Percentiles rank a stretch among this genome's conserved stretches.
Conservation (phyloP, 2,329 filamentous ascomycete species). For the Cercospora citrullina region DNA sequence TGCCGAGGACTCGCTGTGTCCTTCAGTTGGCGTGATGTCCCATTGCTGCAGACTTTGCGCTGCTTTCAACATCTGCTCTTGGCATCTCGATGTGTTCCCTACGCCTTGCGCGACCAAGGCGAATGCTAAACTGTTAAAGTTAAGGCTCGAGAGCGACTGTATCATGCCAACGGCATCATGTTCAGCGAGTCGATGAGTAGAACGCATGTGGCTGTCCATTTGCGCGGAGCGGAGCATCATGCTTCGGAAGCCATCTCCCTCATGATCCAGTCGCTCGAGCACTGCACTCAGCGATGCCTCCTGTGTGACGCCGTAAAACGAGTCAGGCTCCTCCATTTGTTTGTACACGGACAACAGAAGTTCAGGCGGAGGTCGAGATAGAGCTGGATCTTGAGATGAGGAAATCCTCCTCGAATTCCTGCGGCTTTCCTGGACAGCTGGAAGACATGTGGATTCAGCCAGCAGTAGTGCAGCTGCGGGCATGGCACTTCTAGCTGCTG, state of each 20-base stretch:
- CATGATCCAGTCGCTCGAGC: constrained; percentile 80
- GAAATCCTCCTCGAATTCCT: constrained; percentile 32
- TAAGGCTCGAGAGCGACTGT: constrained; percentile 74
- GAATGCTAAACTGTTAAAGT: constrained; percentile 81
- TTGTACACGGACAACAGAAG: constrained; percentile 81
- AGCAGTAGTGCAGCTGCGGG: constrained; percentile 83
- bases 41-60: constrained; percentile 80
- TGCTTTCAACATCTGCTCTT: constrained; percentile 24
- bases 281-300: constrained; percentile 74
- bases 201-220: constrained; percentile 79
- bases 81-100: constrained; percentile 49
- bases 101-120: constrained; percentile 71
- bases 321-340: constrained; percentile 92
- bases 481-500: constrained; percentile 78
- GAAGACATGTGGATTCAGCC: constrained; percentile 60
- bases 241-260: constrained; percentile 81
- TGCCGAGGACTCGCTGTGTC: constrained; percentile 45
- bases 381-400: constrained; percentile 15
- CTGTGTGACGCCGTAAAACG: constrained; percentile 88
- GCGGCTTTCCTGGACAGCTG: constrained; percentile 19
- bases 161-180: constrained; percentile 69
- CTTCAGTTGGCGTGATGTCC: constrained; percentile 76
- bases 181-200: constrained; percentile 55
- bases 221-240: constrained; percentile 88
- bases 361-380: constrained; percentile 53